phyloP scores from a whole-genome alignment of 225 moss, liverwort and hornwort species.

The Thuidium tamariscinum region DNA sequence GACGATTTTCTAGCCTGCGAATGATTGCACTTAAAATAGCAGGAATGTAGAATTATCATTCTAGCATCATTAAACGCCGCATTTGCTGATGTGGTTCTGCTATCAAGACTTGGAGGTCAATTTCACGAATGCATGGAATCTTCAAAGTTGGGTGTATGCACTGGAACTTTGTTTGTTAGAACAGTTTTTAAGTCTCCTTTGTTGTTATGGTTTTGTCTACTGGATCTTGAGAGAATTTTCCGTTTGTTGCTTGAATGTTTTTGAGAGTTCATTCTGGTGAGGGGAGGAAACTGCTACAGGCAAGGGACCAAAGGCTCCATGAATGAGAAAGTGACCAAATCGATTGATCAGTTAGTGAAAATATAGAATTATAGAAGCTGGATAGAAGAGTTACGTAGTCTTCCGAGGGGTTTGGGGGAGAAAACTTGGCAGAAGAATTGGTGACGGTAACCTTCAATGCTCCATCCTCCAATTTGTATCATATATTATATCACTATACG shows the following conservation, averaged over 20 bases:
- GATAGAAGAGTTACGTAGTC: neutral
- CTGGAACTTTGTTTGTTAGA: neutral
- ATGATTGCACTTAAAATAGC: neutral
- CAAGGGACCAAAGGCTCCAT: neutral
- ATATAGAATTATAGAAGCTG: neutral
- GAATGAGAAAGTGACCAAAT: neutral
- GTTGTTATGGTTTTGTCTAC: neutral
- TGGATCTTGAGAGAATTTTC: neutral
- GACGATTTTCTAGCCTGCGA: neutral
- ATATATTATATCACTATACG: too few relatives aligned
- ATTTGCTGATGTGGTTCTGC: neutral
- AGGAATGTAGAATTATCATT: neutral
- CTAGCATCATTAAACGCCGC: neutral
- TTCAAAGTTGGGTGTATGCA: neutral
- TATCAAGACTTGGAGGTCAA: neutral
- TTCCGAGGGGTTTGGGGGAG: neutral
- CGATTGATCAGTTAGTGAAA: neutral
- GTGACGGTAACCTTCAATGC: neutral
- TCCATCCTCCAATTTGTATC: neutral
- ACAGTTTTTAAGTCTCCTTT: neutral
- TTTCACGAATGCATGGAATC: neutral
- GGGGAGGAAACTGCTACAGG: constrained; percentile 60
- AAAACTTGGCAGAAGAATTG: neutral
- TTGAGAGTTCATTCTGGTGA: constrained; percentile 20
- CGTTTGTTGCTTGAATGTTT: neutral